Evolutionary conservation across 768 basidiomycete genomes (phyloP).

Genomic region (Multifurca ochricompacta): DNA sequence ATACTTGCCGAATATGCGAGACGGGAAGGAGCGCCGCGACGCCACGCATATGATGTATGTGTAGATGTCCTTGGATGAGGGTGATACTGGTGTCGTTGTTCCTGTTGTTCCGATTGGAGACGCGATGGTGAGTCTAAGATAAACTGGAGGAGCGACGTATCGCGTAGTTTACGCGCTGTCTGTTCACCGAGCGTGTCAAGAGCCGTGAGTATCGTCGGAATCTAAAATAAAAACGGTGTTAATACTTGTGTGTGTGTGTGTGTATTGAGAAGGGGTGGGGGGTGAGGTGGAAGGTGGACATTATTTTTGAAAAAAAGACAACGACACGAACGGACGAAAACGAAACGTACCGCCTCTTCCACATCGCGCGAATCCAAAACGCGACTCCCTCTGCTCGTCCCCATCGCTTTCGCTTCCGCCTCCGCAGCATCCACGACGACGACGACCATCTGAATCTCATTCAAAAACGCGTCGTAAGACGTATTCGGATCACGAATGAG

Average conservation of each 20-base stretch:
- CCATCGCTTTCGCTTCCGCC: too few relatives aligned
- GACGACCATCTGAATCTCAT: slow-evolving; percentile 12
- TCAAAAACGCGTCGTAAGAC: not conserved
- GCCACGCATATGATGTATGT: not conserved
- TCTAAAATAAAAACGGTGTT: too few relatives aligned
- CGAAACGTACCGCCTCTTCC: slow-evolving; percentile 11
- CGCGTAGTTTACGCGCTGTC: not conserved
- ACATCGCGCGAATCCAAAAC: not conserved
- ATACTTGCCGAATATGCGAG: slow-evolving; percentile 2
- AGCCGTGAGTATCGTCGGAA: slow-evolving; percentile 4
- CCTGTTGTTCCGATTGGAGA: too few relatives aligned
- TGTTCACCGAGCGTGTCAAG: slow-evolving; percentile 10
- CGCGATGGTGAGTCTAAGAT: slow-evolving; percentile 4
- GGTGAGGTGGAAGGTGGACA: too few relatives aligned
- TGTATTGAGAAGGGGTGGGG: too few relatives aligned
- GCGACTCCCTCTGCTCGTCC: not conserved
- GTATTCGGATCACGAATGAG: not conserved
- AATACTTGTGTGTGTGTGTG: too few relatives aligned
- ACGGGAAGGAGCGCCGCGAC: slow-evolving; percentile 11
- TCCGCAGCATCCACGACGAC: too few relatives aligned
- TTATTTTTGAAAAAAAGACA: too few relatives aligned
- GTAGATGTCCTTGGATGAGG: too few relatives aligned
- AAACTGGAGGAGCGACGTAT: slow-evolving; percentile 2
- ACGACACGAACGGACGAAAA: too few relatives aligned
- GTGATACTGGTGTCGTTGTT: too few relatives aligned